Evolutionary conservation across 2,329 filamentous ascomycete genomes (phyloP).

Genomic region (Escovopsis sp.): DNA sequence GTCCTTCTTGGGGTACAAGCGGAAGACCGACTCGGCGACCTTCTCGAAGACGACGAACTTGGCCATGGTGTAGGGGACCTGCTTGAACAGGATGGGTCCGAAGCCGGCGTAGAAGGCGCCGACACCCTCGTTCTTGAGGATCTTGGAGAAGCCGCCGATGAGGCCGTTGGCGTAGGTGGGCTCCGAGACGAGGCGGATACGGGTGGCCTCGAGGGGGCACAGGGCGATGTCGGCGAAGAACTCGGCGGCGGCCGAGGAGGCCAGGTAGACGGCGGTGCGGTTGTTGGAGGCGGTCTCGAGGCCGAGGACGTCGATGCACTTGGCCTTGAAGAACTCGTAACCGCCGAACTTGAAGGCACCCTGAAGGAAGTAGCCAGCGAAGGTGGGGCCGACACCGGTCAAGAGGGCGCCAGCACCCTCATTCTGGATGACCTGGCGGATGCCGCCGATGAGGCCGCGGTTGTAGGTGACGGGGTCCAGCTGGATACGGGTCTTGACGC

Average conservation of each 20-base stretch:
- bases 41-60: constrained; percentile 94
- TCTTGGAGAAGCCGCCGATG: constrained; percentile 67
- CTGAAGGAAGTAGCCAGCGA: constrained; percentile 86
- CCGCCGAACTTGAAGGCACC: constrained; percentile 88
- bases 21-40: constrained; percentile 61
- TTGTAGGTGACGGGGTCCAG: constrained; percentile 84
- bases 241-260: constrained; percentile 48
- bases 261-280: constrained; percentile 69
- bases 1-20: constrained; percentile 51
- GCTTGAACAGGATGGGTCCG: constrained; percentile 61
- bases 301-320: constrained; percentile 66
- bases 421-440: constrained; percentile 68
- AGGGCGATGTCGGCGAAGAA: constrained; percentile 68
- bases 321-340: constrained; percentile 94
- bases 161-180: constrained; percentile 74
- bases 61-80: constrained; percentile 81
- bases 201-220: constrained; percentile 82
- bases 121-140: constrained; percentile 65
- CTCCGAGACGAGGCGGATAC: constrained; percentile 83
- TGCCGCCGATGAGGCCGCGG: constrained; percentile 70
- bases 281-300: constrained; percentile 64
- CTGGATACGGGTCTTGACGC: constrained; percentile 92
- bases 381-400: constrained; percentile 74
- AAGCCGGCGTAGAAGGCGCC: constrained; percentile 86
- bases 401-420: constrained; percentile 77